Percentiles rank a stretch among this genome's conserved stretches.
phyloP scores from a whole-genome alignment of 305 asterid species.

The Fraxinus angustifolia region DNA sequence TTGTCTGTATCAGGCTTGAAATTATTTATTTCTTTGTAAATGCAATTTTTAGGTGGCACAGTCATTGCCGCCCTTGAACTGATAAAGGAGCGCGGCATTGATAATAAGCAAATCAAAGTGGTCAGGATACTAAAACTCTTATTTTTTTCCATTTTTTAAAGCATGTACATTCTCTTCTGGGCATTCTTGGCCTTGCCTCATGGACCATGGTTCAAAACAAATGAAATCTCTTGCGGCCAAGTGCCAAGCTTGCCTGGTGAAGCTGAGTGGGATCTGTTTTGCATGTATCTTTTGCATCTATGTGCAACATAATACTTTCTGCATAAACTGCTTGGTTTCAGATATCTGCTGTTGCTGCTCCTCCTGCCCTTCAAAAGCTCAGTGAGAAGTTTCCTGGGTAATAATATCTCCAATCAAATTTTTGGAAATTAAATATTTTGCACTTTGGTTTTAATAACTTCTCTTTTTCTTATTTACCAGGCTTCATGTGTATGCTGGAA shows the following conservation, averaged over 20 bases:
- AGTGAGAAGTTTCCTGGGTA: constrained; percentile 94
- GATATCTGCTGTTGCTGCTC: constrained; percentile 94
- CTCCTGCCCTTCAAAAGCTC: constrained; percentile 93
- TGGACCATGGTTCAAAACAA: not conserved
- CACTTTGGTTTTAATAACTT: constrained; percentile 8
- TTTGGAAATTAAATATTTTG: not conserved
- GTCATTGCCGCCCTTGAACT: constrained; percentile 78
- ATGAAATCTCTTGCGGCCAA: not conserved
- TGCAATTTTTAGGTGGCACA: constrained; percentile 67
- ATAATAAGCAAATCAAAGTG: constrained; percentile 79
- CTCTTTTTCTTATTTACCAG: constrained; percentile 39
- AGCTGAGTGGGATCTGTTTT: not conserved
- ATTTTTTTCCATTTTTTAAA: not conserved
- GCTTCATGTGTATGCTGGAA: constrained; percentile 90
- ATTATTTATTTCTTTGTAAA: not conserved
- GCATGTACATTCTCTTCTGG: not conserved
- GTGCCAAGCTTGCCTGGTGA: constrained; percentile 2
- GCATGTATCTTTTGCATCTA: not conserved
- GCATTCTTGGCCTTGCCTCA: not conserved
- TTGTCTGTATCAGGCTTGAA: not conserved
- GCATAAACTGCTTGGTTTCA: constrained; percentile 26
- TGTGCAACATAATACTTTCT: not conserved
- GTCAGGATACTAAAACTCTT: constrained; percentile 39
- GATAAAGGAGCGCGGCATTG: constrained; percentile 79
- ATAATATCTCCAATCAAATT: constrained; percentile 1